Percentiles rank a stretch among this genome's conserved stretches.
phyloP scores from a whole-genome alignment of 78 protist genomes.

The Dictyostelium brefeldianum region DNA sequence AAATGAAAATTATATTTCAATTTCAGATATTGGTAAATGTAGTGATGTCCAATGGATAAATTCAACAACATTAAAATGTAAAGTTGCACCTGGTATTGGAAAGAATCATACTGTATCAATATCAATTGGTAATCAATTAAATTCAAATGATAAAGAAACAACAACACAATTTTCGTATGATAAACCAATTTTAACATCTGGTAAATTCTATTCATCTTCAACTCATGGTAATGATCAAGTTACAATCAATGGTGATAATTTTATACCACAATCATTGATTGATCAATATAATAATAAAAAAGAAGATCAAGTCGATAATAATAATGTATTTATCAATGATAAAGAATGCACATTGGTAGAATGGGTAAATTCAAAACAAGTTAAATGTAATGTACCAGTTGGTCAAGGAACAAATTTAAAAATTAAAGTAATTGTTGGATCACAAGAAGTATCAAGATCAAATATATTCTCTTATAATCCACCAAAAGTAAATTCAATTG shows the following conservation, averaged over 20 bases:
- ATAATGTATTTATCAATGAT: constrained; percentile 1
- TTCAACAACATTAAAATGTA: neutral
- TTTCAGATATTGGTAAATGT: neutral
- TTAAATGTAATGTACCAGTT: constrained; percentile 29
- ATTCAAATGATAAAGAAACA: too few species aligned
- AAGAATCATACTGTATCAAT: neutral
- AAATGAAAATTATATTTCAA: neutral
- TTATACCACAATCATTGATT: constrained; percentile 28
- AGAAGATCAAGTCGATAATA: constrained; percentile 1
- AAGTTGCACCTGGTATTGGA: constrained; percentile 4
- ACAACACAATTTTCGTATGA: constrained; percentile 6
- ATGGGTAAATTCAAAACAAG: constrained; percentile 15
- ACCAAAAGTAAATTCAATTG: constrained; percentile 11
- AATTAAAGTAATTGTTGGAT: constrained; percentile 36
- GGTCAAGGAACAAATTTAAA: constrained; percentile 34
- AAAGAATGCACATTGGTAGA: neutral
- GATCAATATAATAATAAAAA: neutral
- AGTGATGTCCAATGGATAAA: neutral
- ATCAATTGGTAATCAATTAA: neutral
- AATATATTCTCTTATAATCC: constrained; percentile 29
- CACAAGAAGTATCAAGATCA: neutral
- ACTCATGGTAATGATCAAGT: constrained; percentile 7
- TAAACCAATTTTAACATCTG: neutral
- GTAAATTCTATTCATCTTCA: neutral
- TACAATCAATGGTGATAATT: constrained; percentile 19